Evolutionary conservation across 192 early-diverging fungal species (phyloP).

Genomic region (Coemansia sp.): DNA sequence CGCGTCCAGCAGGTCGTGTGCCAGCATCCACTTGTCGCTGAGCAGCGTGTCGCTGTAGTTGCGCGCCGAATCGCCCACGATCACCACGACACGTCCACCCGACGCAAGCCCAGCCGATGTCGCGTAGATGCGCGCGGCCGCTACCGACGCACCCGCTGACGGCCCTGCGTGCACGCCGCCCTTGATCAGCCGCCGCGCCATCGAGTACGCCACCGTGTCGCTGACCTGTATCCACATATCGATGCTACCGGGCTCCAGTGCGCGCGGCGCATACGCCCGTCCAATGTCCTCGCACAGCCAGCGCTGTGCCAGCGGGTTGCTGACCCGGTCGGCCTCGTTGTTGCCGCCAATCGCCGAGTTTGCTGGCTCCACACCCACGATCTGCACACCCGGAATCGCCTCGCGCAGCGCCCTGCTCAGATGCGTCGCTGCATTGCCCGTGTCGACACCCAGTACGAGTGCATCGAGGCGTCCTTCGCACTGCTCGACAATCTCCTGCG

Average conservation of each 20-base stretch:
- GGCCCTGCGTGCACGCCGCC: conserved; percentile 62
- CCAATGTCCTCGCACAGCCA: conserved; percentile 75
- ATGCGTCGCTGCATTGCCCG: conserved; percentile 61
- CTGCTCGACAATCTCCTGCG: conserved; percentile 63
- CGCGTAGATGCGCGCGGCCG: conserved; percentile 56
- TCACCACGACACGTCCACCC: conserved; percentile 46
- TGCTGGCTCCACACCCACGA: conserved; percentile 68
- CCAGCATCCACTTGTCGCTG: conserved; percentile 75
- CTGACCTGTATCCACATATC: conserved; percentile 68
- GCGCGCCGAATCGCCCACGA: conserved; percentile 65
- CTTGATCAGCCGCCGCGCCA: conserved; percentile 60
- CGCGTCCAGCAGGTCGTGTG: conserved; percentile 69
- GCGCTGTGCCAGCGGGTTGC: conserved; percentile 32
- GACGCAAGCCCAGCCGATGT: conserved; percentile 20
- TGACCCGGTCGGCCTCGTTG: no score
- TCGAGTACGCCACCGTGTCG: conserved; percentile 67
- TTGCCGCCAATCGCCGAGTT: conserved; percentile 56
- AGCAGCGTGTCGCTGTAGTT: conserved; percentile 68
- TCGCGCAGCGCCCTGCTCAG: conserved; percentile 56
- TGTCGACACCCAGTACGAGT: conserved; percentile 67
- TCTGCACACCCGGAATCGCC: conserved; percentile 53
- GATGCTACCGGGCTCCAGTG: conserved; percentile 51
- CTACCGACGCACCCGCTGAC: conserved; percentile 64
- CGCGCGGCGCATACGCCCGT: conserved; percentile 56
- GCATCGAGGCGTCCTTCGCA: conserved; percentile 50